Evolutionary conservation across 2,329 filamentous ascomycete genomes (phyloP), one percentile per base, ranked within the genome.

Genomic region (Paracorniculantispora psalliotae): DNA sequence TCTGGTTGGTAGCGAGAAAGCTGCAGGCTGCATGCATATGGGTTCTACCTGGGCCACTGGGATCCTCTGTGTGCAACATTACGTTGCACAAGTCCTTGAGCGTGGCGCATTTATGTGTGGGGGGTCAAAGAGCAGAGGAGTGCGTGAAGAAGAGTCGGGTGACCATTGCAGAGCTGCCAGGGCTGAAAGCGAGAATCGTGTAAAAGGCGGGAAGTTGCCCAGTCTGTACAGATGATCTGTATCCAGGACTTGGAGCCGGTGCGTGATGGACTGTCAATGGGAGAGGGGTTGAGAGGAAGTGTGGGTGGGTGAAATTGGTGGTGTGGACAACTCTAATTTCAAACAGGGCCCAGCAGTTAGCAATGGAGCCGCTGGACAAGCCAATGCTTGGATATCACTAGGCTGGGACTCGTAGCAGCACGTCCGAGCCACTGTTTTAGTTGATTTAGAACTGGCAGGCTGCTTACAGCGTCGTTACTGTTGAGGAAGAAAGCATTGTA

Each of bases 1-100:
- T 50, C 46, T 57, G 55, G 55, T 57, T 57, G 55, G 55, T 28
- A 43, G 55, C 44, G 46, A 57, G 35, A 33, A 30, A 51, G 47
- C 35, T 43, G 54, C 43, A 48, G 25, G 28, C 37, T 56, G 53
- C 55, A 51, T 25, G 46, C 39, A 17, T 37, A 51, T 51, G 55
- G 55, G 35, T 57, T 50, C 17, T 35, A 25, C 17, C 43, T 57
- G 46, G 35, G 35, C 17, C n/a, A 26, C 37, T 43, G 47, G 43
- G 46, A 44, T 51, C 54, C 44, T 49, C 54, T 28, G 44, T 23
- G 19, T 8, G 17, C 19, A 15, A 49, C 47, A 57, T 57, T 15
- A 57, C 35, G 47, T 44, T 57, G 55, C 55, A 57, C 41, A 23
- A 41, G 33, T 25, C 10, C 9, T 44, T 26, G 26, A 43, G 46